Conservation (phyloP, 108 stramenopile genomes). For the Fragilaria radians region DNA sequence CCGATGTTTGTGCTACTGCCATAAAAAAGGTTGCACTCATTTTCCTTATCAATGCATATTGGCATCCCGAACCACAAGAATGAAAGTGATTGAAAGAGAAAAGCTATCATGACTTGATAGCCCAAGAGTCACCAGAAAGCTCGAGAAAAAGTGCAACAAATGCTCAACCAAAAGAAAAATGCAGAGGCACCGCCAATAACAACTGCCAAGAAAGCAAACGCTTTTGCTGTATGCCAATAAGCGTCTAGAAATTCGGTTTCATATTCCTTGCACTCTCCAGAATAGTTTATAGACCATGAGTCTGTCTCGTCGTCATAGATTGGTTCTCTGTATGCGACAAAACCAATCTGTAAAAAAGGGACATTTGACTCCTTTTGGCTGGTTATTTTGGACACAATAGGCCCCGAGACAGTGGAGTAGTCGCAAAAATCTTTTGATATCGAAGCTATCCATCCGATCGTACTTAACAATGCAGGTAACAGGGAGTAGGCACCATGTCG, state of each 20-base stretch:
- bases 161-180: conserved; percentile 56
- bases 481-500: conserved; percentile 38
- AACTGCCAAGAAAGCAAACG: conserved; percentile 42
- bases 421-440: conserved; percentile 53
- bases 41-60: conserved; percentile 34
- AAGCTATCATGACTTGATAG: conserved; percentile 43
- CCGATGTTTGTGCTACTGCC: conserved; percentile 52
- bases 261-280: conserved; percentile 31
- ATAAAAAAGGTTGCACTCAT: conserved; percentile 36
- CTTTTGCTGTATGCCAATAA: conserved; percentile 41
- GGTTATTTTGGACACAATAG: conserved; percentile 32
- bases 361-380: conserved; percentile 15
- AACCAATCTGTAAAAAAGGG: conserved; percentile 59
- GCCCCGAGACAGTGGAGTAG: conserved; percentile 30
- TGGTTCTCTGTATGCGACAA: conserved; percentile 48
- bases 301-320: conserved; percentile 12
- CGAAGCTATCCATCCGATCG: conserved; percentile 36
- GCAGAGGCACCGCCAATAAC: conserved; percentile 62
- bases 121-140: conserved; percentile 64
- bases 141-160: conserved; percentile 48
- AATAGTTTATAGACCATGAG: conserved; percentile 24
- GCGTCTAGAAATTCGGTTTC: conserved; percentile 34
- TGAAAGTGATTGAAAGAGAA: conserved; percentile 35
- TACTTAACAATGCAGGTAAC: conserved; percentile 27
- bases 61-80: conserved; percentile 56